Conservation (phyloP, 768 basidiomycete species). For the Pulveroboletus ravenelii region DNA sequence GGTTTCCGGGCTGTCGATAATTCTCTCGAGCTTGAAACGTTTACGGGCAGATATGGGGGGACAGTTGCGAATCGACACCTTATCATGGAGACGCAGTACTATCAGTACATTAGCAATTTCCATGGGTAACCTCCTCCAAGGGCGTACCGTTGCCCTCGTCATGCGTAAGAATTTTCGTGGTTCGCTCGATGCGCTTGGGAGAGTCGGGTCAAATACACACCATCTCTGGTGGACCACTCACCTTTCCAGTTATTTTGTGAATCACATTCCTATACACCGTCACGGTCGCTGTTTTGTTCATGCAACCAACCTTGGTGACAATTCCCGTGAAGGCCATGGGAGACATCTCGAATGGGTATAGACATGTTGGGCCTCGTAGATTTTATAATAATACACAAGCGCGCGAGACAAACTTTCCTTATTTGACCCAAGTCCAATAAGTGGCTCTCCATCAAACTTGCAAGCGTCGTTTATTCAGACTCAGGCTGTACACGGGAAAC, state of each 20-base stretch:
- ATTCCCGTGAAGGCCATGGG: slow-evolving; percentile 71
- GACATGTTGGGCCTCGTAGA: too few species aligned
- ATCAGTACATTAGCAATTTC: slow-evolving; percentile 8
- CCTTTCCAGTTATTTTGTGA: slow-evolving; percentile 77
- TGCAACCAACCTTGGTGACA: slow-evolving; percentile 77
- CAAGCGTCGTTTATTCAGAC: too few species aligned
- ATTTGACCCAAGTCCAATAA: not conserved
- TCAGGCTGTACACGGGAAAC: too few species aligned
- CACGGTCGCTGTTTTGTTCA: slow-evolving; percentile 83
- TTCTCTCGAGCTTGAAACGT: slow-evolving; percentile 63
- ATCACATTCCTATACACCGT: slow-evolving; percentile 69
- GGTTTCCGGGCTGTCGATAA: slow-evolving; percentile 64
- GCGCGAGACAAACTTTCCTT: slow-evolving; percentile 1
- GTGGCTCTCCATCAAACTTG: too few species aligned
- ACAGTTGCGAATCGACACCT: slow-evolving; percentile 76
- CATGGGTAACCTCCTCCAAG: not conserved
- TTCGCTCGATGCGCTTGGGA: slow-evolving; percentile 62
- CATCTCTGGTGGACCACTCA: slow-evolving; percentile 28
- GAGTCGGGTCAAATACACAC: not conserved
- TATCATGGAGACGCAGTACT: slow-evolving; percentile 67
- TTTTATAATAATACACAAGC: not conserved
- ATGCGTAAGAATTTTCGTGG: slow-evolving; percentile 75
- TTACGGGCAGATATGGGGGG: slow-evolving; percentile 76
- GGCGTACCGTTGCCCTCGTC: slow-evolving; percentile 66
- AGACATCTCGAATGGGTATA: slow-evolving; percentile 46